These are phyloP conservation scores for Phytophthora chlamydospora DNA, from an alignment of 352 stramenopile genomes.

Conservation along the genomic window DNA sequence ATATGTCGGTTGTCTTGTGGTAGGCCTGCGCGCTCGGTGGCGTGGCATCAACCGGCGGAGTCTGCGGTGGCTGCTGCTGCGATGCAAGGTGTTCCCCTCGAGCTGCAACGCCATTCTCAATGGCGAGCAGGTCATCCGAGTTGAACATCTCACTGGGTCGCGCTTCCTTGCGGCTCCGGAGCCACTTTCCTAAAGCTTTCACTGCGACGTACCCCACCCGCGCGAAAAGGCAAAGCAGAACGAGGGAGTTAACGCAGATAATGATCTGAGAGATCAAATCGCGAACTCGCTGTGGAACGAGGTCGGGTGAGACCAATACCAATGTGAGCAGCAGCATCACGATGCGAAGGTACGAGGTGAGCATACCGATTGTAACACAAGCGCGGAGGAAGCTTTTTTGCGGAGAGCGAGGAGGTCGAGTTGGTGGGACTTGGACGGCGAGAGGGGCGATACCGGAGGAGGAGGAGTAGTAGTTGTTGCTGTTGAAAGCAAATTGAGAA, in stretches of 20 bases:
- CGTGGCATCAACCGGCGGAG: constrained; percentile 20
- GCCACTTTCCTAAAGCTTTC: constrained; percentile 24
- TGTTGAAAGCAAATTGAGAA: too few species aligned
- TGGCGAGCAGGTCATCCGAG: constrained; percentile 18
- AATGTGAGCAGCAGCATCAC: constrained; percentile 52
- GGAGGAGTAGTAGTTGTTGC: too few species aligned
- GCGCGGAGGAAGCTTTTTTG: too few species aligned
- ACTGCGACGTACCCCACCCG: constrained; percentile 47
- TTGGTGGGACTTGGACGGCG: too few species aligned
- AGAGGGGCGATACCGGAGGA: too few species aligned
- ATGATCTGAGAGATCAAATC: constrained; percentile 49
- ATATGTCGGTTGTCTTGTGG: constrained; percentile 16
- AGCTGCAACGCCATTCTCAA: constrained; percentile 17
- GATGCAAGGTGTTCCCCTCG: constrained; percentile 10
- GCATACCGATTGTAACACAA: too few species aligned
- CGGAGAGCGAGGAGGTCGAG: too few species aligned
- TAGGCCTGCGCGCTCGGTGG: constrained; percentile 26
- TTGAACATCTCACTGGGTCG: constrained; percentile 7
- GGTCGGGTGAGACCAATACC: constrained; percentile 37
- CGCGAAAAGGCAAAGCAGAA: constrained; percentile 48
- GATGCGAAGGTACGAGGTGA: constrained; percentile 50
- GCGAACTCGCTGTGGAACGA: constrained; percentile 48
- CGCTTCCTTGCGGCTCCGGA: constrained; percentile 18
- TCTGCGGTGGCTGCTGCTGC: constrained; percentile 17
- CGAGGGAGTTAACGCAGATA: constrained; percentile 47